phyloP scores from a whole-genome alignment of 306 rosid genomes.

The Notholithocarpus densiflorus region DNA sequence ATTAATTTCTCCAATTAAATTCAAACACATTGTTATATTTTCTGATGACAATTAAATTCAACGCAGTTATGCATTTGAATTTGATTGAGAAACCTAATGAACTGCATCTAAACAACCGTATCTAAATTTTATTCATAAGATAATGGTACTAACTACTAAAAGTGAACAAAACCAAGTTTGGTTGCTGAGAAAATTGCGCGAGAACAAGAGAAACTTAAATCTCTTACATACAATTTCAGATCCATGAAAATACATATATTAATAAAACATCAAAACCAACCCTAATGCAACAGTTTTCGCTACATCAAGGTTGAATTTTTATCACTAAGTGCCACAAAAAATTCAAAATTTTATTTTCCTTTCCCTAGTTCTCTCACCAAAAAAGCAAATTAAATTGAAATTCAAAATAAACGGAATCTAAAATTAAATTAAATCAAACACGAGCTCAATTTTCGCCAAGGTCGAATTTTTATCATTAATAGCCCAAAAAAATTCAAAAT shows the following conservation, averaged over 20 bases:
- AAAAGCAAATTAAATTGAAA: background rate
- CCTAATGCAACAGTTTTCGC: background rate
- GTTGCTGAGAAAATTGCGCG: background rate
- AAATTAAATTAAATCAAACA: background rate
- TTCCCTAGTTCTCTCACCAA: background rate
- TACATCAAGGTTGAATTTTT: background rate
- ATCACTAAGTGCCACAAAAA: background rate
- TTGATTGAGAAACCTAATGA: too few relatives aligned
- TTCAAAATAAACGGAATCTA: background rate
- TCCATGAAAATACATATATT: background rate
- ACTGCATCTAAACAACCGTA: too few relatives aligned
- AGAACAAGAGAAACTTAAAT: background rate
- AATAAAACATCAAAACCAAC: background rate
- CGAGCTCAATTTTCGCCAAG: constrained; percentile 79
- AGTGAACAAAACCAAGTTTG: background rate
- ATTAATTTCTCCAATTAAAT: too few relatives aligned
- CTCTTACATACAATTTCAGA: background rate
- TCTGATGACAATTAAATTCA: too few relatives aligned
- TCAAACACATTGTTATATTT: too few relatives aligned
- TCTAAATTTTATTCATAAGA: too few relatives aligned
- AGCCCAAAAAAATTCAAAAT: background rate
- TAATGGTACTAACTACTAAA: too few relatives aligned
- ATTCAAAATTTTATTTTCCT: background rate
- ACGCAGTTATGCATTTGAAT: too few relatives aligned
- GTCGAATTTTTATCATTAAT: background rate